Base-by-base conservation (phyloP, 345 rosid species). In the Eutrema heterophyllum region DNA sequence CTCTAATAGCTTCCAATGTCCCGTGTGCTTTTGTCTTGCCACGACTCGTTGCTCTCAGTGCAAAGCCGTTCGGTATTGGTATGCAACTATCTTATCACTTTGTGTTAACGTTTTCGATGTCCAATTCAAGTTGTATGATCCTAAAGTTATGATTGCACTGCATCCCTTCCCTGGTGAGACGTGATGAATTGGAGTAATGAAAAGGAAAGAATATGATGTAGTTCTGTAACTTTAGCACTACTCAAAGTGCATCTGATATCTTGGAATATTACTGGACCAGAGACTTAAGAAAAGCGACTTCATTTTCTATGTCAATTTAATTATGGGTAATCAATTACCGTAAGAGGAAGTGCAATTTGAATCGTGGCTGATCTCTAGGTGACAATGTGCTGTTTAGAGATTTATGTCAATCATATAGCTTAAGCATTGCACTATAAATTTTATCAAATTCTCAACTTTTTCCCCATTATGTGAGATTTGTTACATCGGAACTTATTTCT, bases 1-100 rank as follows among this genome's bases (percentile, higher is more conserved):
- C 43, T 29, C 82, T 67, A 48, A 43, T 51, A 76, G 64, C 61
- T 85, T 84, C 74, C 84, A 83, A 29, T 95, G 99, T 39, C 92
- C 84, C 9, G 92, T 90, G 72, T 96, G 99, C 66, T 90, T 66
- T 75, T 76, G 56, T 79, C 86, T 84, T 39, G 94, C 98, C 36
- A 86, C 93, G 5, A 90, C 91, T 5, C 86, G 97, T 8, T 92
- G 99, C 66, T 78, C 98, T 57, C 90, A 78, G 26, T 96, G 99
- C 84, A 96, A 92, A 78, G 73, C 89, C 8, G 93, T 90, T 69
- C 85, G 97, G 21, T 96, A 96, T 79, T 96, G 99, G 99, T 96
- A 81, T 13, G 90, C 68, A 16, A 2, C 8, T 33, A 9, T 68
- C 13, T 12, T 51, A 2, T 49, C 44, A 6, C 43, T 35, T 15